Evolutionary conservation across 306 rosid species (phyloP).

Genomic region (Macrotyloma uniflorum): DNA sequence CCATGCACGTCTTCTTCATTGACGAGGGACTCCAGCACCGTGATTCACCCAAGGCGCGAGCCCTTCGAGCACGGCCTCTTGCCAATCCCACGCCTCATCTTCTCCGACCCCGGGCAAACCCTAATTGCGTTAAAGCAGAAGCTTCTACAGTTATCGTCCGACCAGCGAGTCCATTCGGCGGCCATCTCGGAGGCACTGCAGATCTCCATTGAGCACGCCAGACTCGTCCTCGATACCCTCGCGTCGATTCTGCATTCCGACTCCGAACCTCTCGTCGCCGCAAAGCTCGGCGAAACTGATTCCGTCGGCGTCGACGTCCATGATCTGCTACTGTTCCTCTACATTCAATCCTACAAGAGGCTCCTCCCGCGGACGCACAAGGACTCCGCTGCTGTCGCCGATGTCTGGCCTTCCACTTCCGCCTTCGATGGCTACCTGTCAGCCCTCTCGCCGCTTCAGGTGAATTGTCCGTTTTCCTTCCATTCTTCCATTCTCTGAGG

Average conservation of each 20-base stretch:
- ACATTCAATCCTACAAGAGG: conserved; percentile 94
- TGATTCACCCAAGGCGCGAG: conserved; percentile 85
- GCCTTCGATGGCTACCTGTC: conserved; percentile 98
- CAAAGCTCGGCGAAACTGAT: conserved; percentile 55
- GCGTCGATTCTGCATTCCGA: conserved; percentile 77
- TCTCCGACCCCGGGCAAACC: conserved; percentile 96
- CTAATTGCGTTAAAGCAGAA: conserved; percentile 81
- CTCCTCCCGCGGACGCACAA: conserved; percentile 91
- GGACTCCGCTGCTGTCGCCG: conserved; percentile 93
- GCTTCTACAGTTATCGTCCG: conserved; percentile 61
- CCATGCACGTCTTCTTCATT: conserved; percentile 54
- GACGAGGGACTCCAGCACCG: conserved; percentile 54
- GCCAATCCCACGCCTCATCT: conserved; percentile 80
- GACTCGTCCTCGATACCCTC: conserved; percentile 79
- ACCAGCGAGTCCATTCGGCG: conserved; percentile 57
- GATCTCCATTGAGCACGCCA: conserved; percentile 89
- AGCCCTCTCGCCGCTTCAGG: conserved; percentile 98
- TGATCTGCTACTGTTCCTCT: conserved; percentile 88
- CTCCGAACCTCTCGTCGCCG: conserved; percentile 65
- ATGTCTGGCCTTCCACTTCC: conserved; percentile 99
- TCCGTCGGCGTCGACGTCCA: conserved; percentile 68
- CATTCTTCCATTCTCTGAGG: background rate
- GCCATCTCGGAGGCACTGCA: conserved; percentile 78
- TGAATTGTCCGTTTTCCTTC: conserved; percentile 35
- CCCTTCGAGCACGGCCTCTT: conserved; percentile 95